Conservation (phyloP, 352 stramenopile genomes). For the Globisporangium okanoganense region DNA sequence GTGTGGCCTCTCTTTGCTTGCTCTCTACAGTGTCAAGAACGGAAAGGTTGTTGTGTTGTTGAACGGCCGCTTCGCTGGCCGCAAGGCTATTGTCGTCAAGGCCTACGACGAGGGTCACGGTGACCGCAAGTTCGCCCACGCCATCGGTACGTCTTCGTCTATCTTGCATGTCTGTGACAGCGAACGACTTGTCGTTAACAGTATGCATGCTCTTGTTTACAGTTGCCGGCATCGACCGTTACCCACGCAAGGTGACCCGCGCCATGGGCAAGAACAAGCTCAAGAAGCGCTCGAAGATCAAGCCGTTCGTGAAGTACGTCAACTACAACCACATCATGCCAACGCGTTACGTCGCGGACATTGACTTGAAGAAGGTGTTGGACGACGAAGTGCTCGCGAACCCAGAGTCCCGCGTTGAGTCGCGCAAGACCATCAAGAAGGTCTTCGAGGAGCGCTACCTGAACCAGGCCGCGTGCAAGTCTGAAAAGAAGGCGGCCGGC, state of each 20-base stretch:
- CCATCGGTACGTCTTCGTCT: slow-evolving; percentile 72
- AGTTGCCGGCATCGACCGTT: slow-evolving; percentile 95
- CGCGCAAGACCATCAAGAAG: slow-evolving; percentile 99
- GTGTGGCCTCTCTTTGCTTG: slow-evolving; percentile 12
- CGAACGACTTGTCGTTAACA: too few relatives aligned
- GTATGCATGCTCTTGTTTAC: too few relatives aligned
- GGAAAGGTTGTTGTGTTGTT: slow-evolving; percentile 99
- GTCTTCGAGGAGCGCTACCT: slow-evolving; percentile 98
- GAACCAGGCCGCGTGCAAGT: slow-evolving; percentile 95
- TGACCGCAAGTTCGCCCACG: slow-evolving; percentile 97
- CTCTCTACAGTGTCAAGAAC: slow-evolving; percentile 88
- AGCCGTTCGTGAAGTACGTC: slow-evolving; percentile 99
- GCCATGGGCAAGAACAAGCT: slow-evolving; percentile 97
- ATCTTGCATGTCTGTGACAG: not conserved
- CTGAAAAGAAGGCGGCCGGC: slow-evolving; percentile 97
- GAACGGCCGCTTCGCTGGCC: slow-evolving; percentile 97
- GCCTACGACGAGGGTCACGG: slow-evolving; percentile 95
- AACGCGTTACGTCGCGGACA: slow-evolving; percentile 98
- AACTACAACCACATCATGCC: slow-evolving; percentile 99
- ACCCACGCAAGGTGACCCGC: slow-evolving; percentile 97
- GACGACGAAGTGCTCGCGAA: slow-evolving; percentile 87
- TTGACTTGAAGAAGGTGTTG: slow-evolving; percentile 99
- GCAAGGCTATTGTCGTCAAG: slow-evolving; percentile 99
- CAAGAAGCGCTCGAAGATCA: slow-evolving; percentile 97
- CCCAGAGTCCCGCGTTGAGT: slow-evolving; percentile 84